These are phyloP conservation scores for Coniophora puteana DNA, from an alignment of 1,284 basidiomycete species.

Conservation along the genomic window DNA sequence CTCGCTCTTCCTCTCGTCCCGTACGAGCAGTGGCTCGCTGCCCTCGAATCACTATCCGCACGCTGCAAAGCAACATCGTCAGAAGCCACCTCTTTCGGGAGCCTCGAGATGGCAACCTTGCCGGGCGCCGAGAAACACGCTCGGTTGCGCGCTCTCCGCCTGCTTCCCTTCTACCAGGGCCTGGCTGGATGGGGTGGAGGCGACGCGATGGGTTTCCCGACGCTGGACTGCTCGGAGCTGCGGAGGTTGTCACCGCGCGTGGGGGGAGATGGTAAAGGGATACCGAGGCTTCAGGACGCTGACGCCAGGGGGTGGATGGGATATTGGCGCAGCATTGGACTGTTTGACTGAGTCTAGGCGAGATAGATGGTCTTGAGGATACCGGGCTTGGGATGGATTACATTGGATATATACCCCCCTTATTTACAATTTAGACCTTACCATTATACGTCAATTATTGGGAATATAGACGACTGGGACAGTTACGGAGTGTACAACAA, in stretches of 20 bases:
- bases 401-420: too few species aligned
- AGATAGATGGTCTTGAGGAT: too few species aligned
- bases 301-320: slow-evolving; percentile 2
- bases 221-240: background rate
- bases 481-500: too few species aligned
- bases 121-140: too few species aligned
- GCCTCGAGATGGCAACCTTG: too few species aligned
- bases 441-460: too few species aligned
- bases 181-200: background rate
- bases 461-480: too few species aligned
- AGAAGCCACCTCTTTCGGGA: slow-evolving; percentile 4
- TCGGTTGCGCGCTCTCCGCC: slow-evolving; percentile 3
- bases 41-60: slow-evolving; percentile 17
- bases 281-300: slow-evolving; percentile 1
- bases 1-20: slow-evolving; percentile 26
- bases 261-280: background rate
- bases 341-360: too few species aligned
- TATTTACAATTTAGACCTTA: too few species aligned
- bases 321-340: slow-evolving; percentile 5
- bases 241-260: background rate
- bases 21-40: slow-evolving; percentile 26
- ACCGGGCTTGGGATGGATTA: too few species aligned
- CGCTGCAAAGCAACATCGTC: background rate
- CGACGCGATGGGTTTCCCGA: background rate
- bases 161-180: slow-evolving; percentile 4